A percentile compares a stretch with the other conserved stretches of the same genome.
Evolutionary conservation across 352 stramenopile species (phyloP).

Genomic region (Salisapilia sapeloensis): DNA sequence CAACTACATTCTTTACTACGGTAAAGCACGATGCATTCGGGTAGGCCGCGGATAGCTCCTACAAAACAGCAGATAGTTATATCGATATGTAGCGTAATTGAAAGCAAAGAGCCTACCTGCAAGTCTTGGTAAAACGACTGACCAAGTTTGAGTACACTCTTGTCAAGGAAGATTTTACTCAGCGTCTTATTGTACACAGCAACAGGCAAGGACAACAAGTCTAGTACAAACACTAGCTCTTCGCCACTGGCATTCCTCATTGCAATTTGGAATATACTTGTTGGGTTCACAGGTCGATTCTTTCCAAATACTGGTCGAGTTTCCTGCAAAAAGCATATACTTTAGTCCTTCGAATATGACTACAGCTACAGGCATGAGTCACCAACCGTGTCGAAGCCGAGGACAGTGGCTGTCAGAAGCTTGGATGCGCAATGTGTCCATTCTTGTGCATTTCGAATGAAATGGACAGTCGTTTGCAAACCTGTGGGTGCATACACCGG

Average conservation of each 20-base stretch:
- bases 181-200: constrained; percentile 48
- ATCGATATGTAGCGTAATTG: constrained; percentile 1
- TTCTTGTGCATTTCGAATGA: constrained; percentile 21
- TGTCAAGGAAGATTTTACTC: constrained; percentile 37
- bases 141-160: constrained; percentile 45
- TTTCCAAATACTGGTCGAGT: constrained; percentile 38
- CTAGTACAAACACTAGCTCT: constrained; percentile 60
- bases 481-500: no score
- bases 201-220: constrained; percentile 29
- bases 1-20: constrained; percentile 41
- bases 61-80: no score
- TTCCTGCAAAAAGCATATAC: constrained; percentile 17
- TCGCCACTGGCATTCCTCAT: constrained; percentile 20
- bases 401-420: constrained; percentile 21
- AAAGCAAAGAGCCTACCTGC: constrained; percentile 8
- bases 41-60: constrained; percentile 39
- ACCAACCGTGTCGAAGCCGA: constrained; percentile 60
- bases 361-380: constrained; percentile 4
- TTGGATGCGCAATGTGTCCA: constrained; percentile 30
- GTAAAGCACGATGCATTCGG: constrained; percentile 49
- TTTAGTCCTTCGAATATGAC: neutral
- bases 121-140: constrained; percentile 47
- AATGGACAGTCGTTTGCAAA: constrained; percentile 27
- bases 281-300: constrained; percentile 14
- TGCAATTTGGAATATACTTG: constrained; percentile 49